A percentile compares a stretch with the other conserved stretches of the same genome.
These are phyloP conservation scores for Botrytis porri DNA, from an alignment of 2,329 filamentous ascomycete species.

Conservation along the genomic window DNA sequence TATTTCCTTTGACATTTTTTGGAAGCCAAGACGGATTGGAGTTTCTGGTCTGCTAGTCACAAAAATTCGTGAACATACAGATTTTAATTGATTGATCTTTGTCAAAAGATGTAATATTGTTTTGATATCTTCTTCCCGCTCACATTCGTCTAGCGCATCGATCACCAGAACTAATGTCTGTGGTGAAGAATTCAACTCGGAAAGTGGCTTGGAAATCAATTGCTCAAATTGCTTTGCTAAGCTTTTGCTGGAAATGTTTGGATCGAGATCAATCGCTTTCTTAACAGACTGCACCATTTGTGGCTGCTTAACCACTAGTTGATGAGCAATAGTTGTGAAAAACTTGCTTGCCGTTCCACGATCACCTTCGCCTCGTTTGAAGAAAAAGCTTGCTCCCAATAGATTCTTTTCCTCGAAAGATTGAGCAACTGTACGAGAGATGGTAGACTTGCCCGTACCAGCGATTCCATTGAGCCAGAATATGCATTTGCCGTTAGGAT, in stretches of 20 bases:
- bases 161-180: conserved; percentile 28
- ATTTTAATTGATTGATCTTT: conserved; percentile 9
- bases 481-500: conserved; percentile 20
- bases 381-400: conserved; percentile 39
- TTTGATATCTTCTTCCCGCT: conserved; percentile 27
- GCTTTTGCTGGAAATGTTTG: conserved; percentile 34
- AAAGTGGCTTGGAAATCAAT: conserved; percentile 42
- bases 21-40: conserved; percentile 29
- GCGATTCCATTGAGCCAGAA: conserved; percentile 42
- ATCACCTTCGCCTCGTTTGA: conserved; percentile 28
- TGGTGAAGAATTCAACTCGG: neutral
- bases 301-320: conserved; percentile 33
- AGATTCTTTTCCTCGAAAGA: conserved; percentile 23
- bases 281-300: conserved; percentile 33
- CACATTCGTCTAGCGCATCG: conserved; percentile 39
- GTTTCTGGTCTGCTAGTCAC: conserved; percentile 37
- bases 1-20: conserved; percentile 8
- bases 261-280: conserved; percentile 38
- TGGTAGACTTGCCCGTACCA: conserved; percentile 40
- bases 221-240: conserved; percentile 42
- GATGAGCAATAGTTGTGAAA: conserved; percentile 37
- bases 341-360: conserved; percentile 36
- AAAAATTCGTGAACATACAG: conserved; percentile 30
- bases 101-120: conserved; percentile 31
- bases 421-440: conserved; percentile 39